These are phyloP conservation scores for Moesziomyces globuligerus DNA, from an alignment of 1,284 basidiomycete genomes.

Conservation along the genomic window DNA sequence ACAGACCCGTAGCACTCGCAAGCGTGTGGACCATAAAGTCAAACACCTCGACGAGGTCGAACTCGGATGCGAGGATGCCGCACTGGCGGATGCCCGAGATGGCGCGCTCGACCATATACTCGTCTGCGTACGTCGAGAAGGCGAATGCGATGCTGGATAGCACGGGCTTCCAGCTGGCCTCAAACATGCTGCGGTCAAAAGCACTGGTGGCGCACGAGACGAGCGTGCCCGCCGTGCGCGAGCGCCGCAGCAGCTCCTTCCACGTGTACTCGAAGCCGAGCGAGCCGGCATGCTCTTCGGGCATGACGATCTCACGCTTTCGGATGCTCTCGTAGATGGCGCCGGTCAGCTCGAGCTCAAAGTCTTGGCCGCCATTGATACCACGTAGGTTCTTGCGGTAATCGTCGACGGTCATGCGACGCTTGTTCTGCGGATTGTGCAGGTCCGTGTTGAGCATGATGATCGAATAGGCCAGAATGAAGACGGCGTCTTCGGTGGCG, in stretches of 20 bases:
- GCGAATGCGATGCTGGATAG: slow-evolving; percentile 74
- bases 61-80: slow-evolving; percentile 88
- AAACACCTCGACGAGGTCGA: slow-evolving; percentile 91
- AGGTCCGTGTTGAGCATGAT: slow-evolving; percentile 99
- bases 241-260: slow-evolving; percentile 90
- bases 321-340: slow-evolving; percentile 92
- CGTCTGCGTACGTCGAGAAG: slow-evolving; percentile 95
- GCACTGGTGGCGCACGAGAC: slow-evolving; percentile 80
- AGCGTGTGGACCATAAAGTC: slow-evolving; percentile 94
- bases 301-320: slow-evolving; percentile 94
- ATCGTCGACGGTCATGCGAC: slow-evolving; percentile 95
- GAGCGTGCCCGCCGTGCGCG: slow-evolving; percentile 82
- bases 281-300: slow-evolving; percentile 96
- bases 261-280: slow-evolving; percentile 98
- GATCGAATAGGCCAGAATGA: slow-evolving; percentile 92
- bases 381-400: slow-evolving; percentile 92
- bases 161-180: slow-evolving; percentile 86
- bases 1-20: slow-evolving; percentile 55
- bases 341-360: slow-evolving; percentile 85
- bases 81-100: slow-evolving; percentile 96
- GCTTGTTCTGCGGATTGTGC: slow-evolving; percentile 97
- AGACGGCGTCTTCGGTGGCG: slow-evolving; percentile 89
- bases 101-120: slow-evolving; percentile 92
- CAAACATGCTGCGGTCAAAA: slow-evolving; percentile 95
- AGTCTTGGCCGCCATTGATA: slow-evolving; percentile 87